Base-by-base conservation (phyloP, 371 early-diverging fungal genomes). In the Blakeslea trispora region DNA sequence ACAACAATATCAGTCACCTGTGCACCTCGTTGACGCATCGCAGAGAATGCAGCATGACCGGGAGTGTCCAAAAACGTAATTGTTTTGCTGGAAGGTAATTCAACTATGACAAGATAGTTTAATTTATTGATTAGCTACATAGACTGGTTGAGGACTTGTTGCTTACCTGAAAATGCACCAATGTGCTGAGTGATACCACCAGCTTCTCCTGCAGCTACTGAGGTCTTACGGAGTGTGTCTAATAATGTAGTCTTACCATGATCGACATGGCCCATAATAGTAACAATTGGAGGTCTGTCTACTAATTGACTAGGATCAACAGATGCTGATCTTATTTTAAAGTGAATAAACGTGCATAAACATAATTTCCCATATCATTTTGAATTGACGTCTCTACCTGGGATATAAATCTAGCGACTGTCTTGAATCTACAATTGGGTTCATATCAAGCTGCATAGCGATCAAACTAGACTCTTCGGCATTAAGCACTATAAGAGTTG, bases 161-260 rank as follows among this genome's bases (percentile, higher is more conserved):
- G 28, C 28, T 44, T 68, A 59, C 91, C 94, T n/a, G 90, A 90
- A 64, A 97, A 97, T 24, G 97, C 97, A 57, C 98, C 97, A 76
- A 97, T 96, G 66, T 97, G 97, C 67, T 97, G 97, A 0, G 98
- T 98, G 61, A 98, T 98, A 5, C 97, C 97, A 24, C 98, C 97
- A 2, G 94, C 93, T 78, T 98, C 98, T n/a, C 87, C 84, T 14
- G 91, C 91, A 17, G 94, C 96, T 9, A 96, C 91, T 0, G 94
- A 89, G 1, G 94, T 90, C 64, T 93, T 91, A 39, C 97, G 88
- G 34, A 97, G 78, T 0, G 93, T 79, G 68, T 99, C 99, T 58
- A 99, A 75, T 19, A 99, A 76, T 0, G 99, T 98, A 1, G 98
- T 97, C 66, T 98, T 98, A 28, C 98, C 97, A 65, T 96, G 97